Evolutionary conservation across 345 rosid genomes (phyloP).

Genomic region (Citrus unshiu): DNA sequence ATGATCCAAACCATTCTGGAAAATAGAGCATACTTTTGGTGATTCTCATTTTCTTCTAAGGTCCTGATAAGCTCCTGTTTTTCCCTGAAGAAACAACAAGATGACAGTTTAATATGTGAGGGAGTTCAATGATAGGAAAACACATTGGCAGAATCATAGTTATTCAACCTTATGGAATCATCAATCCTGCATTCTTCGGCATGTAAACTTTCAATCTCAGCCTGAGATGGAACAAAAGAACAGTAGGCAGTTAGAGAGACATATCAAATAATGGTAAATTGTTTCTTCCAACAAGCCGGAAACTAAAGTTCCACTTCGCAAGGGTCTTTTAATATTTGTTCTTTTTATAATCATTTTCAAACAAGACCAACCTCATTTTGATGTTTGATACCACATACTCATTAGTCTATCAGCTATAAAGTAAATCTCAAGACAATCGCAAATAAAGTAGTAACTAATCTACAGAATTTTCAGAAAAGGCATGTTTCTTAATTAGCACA

Average conservation of each 20-base stretch:
- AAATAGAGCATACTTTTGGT: slow-evolving; percentile 34
- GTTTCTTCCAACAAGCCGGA: background rate
- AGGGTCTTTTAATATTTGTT: background rate
- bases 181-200: slow-evolving; percentile 53
- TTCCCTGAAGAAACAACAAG: slow-evolving; percentile 41
- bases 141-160: slow-evolving; percentile 2
- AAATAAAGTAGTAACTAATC: background rate
- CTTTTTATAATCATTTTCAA: background rate
- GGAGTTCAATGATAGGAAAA: slow-evolving; percentile 3
- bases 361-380: background rate
- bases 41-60: slow-evolving; percentile 46
- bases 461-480: background rate
- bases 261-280: background rate
- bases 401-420: background rate
- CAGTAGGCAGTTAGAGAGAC: background rate
- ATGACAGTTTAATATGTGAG: slow-evolving; percentile 13
- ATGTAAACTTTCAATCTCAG: slow-evolving; percentile 47
- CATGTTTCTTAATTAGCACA: background rate
- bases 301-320: background rate
- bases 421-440: background rate
- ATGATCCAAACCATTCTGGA: background rate
- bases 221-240: slow-evolving; percentile 30
- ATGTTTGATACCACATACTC: background rate
- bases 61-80: slow-evolving; percentile 48
- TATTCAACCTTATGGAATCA: slow-evolving; percentile 57